phyloP scores from a whole-genome alignment of 2,329 filamentous ascomycete genomes.

The Penicillium capsulatum region DNA sequence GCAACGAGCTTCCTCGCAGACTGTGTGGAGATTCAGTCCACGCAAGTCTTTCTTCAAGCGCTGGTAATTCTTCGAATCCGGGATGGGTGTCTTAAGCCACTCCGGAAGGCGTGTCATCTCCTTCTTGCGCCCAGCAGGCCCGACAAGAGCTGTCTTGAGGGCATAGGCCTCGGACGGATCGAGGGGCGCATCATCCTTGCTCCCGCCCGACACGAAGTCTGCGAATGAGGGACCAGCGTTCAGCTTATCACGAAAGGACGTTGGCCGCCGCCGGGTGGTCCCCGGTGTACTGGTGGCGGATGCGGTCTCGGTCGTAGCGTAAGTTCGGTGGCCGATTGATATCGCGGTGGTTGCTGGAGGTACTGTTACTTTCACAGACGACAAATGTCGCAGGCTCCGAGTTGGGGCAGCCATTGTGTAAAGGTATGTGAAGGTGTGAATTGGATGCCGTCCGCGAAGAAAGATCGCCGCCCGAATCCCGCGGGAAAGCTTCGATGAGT shows the following conservation, averaged over 20 bases:
- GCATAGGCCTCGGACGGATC: constrained; percentile 53
- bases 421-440: constrained; percentile 8
- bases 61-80: constrained; percentile 80
- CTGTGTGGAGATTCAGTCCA: constrained; percentile 85
- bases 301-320: constrained; percentile 39
- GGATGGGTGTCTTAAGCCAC: constrained; percentile 96
- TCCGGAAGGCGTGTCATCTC: constrained; percentile 72
- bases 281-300: constrained; percentile 33
- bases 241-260: constrained; percentile 58
- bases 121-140: constrained; percentile 59
- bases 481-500: constrained; percentile 25
- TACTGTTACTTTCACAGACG: constrained; percentile 24
- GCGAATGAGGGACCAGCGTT: constrained; percentile 62
- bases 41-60: constrained; percentile 91
- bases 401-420: constrained; percentile 34
- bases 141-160: constrained; percentile 58
- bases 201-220: constrained; percentile 55
- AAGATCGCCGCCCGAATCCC: constrained; percentile 25
- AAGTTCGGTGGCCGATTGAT: constrained; percentile 28
- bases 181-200: constrained; percentile 38
- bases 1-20: constrained; percentile 95
- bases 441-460: constrained; percentile 4
- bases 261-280: constrained; percentile 53
- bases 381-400: constrained; percentile 31
- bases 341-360: constrained; percentile 15